A percentile compares a stretch with the other conserved stretches of the same genome.
Evolutionary conservation across 306 rosid species (phyloP).

Genomic region (Psophocarpus tetragonolobus): DNA sequence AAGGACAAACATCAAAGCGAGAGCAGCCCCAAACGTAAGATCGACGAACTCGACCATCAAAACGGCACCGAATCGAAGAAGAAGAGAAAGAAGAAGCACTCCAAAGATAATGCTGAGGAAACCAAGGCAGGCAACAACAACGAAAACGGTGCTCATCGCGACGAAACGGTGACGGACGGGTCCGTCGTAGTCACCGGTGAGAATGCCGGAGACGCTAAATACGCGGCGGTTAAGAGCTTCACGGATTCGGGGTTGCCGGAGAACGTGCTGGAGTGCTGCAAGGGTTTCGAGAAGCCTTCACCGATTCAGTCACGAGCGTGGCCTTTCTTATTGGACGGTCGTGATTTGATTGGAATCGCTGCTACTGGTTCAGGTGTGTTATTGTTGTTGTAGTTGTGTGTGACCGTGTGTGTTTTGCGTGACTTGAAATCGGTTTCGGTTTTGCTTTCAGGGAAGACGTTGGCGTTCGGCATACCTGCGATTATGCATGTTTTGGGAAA

Average conservation of each 20-base stretch:
- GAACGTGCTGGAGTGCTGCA: constrained; percentile 76
- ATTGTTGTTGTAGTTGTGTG: not conserved
- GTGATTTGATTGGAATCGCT: constrained; percentile 93
- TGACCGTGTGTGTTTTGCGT: not conserved
- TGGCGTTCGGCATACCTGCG: constrained; percentile 92
- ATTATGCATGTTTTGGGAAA: constrained; percentile 74
- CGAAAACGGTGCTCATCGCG: constrained; percentile 7
- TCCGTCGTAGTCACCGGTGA: constrained; percentile 73
- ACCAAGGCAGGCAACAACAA: not conserved
- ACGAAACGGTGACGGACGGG: constrained; percentile 42
- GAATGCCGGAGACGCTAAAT: constrained; percentile 50
- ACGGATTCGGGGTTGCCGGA: constrained; percentile 64
- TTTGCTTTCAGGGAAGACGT: constrained; percentile 68
- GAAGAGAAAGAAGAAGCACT: constrained; percentile 52
- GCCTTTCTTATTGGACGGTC: constrained; percentile 90
- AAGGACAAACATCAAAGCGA: constrained; percentile 38
- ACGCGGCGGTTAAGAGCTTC: constrained; percentile 55
- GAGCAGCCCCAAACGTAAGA: constrained; percentile 58
- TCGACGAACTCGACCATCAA: constrained; percentile 29
- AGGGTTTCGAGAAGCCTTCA: constrained; percentile 76
- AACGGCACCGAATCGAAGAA: constrained; percentile 44
- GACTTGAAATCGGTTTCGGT: constrained; percentile 6
- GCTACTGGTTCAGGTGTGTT: constrained; percentile 91
- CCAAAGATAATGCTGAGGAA: constrained; percentile 34
- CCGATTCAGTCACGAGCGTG: constrained; percentile 90